Evolutionary conservation across 768 basidiomycete species (phyloP), one percentile per base, ranked within the genome.

Genomic region (Trametes elegans): DNA sequence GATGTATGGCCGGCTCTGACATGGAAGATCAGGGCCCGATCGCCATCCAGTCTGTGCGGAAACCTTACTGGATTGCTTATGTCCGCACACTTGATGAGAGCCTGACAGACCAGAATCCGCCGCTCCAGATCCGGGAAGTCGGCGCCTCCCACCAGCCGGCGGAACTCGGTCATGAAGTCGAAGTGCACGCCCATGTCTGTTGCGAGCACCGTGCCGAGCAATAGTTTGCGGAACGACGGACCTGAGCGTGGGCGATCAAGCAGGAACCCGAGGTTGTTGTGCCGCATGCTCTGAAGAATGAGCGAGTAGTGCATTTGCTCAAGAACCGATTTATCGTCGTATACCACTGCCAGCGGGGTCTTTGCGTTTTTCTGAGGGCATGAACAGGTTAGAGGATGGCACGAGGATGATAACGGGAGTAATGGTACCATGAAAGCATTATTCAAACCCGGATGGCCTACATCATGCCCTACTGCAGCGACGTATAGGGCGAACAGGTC

Each of bases 391-490:
- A 59, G 50, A 16, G 49, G 59, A 59, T 14, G 24, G 26, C 18
- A 7, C 2, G 14, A 36, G 31, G 8, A 18, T 51, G 18, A 26
- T 45, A 7, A 14, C 13, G 23, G 13, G 11, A 18, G 42, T 26
- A 21, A 23, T 53, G 9, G 69, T 64, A 92, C 94, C 90, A 98
- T 90, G 73, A 98, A 98, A 13, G 82, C 74, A 67, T 98, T 98
- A 23, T 87, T 89, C 53, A 98, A 81, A 0, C 97, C 97, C 0
- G 97, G 97, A 72, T 99, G 97, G 0, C 93, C 96, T 16, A 93
- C 94, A 69, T 99, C 97, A 66, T 99, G 97, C 0, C 97, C 97
- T 63, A 99, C 93, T 36, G 95, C 95, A 1, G 92, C 93, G 50
- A 99, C 76, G 63, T 88, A 88, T 13, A 98, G 71, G 1, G 89